These are phyloP conservation scores for Termitomyces sp. DNA, from an alignment of 768 basidiomycete genomes.

Conservation along the genomic window DNA sequence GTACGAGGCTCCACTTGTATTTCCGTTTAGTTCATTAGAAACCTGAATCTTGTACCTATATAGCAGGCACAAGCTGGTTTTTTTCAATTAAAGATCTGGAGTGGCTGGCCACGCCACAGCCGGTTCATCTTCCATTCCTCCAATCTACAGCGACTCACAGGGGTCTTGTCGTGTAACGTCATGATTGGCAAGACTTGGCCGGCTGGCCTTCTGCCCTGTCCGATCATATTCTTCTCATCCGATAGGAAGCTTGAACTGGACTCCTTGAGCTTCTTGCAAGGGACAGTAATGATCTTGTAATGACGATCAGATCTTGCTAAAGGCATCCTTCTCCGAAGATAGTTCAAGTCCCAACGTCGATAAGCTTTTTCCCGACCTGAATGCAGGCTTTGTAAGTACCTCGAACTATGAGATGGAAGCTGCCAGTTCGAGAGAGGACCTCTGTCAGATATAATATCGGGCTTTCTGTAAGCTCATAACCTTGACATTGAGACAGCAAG, in stretches of 20 bases:
- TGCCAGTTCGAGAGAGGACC: not conserved
- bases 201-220: not conserved
- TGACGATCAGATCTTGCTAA: not conserved
- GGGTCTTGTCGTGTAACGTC: not conserved
- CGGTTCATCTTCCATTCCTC: not conserved
- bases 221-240: not conserved
- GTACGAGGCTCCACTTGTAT: not conserved
- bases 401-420: not conserved
- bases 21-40: not conserved
- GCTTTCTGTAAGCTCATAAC: not conserved
- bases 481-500: not conserved
- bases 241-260: not conserved
- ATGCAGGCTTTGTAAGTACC: not conserved
- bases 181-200: constrained; percentile 1
- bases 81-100: too few relatives aligned
- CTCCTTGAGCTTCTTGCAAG: not conserved
- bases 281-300: not conserved
- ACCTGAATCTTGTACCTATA: not conserved
- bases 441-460: not conserved
- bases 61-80: not conserved
- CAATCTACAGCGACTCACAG: not conserved
- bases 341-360: not conserved
- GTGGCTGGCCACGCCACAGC: not conserved
- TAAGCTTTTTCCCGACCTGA: not conserved
- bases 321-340: not conserved